Evolutionary conservation across 495 filamentous ascomycete genomes (phyloP).

Genomic region (Xylaria nigripes): DNA sequence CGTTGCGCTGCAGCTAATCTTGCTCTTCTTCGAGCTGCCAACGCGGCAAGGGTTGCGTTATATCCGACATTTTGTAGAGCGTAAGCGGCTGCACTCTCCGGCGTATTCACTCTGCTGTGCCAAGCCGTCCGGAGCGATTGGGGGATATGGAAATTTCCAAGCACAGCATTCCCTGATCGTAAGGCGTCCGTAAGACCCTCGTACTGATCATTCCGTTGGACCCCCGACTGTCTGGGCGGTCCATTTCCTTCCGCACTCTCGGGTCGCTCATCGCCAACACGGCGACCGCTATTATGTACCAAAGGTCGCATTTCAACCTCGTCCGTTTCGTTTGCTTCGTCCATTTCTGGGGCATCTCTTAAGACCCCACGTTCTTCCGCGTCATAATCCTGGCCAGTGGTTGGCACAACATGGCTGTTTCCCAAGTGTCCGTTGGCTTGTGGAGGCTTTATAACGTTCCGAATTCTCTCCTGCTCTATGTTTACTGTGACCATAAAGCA

Average conservation of each 20-base stretch:
- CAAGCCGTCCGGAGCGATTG: constrained; percentile 57
- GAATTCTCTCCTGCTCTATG: constrained; percentile 56
- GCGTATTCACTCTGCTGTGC: constrained; percentile 36
- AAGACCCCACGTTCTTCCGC: constrained; percentile 73
- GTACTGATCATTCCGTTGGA: constrained; percentile 24
- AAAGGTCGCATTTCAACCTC: constrained; percentile 47
- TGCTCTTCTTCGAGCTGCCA: constrained; percentile 37
- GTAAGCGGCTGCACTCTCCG: constrained; percentile 40
- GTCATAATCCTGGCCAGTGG: constrained; percentile 59
- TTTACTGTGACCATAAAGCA: constrained; percentile 66
- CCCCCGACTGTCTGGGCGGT: constrained; percentile 34
- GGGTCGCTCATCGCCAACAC: constrained; percentile 22
- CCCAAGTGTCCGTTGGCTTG: constrained; percentile 13
- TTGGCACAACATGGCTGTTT: constrained; percentile 13
- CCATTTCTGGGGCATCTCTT: constrained; percentile 35
- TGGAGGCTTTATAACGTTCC: constrained; percentile 31
- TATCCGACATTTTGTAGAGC: constrained; percentile 45
- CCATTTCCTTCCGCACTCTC: constrained; percentile 37
- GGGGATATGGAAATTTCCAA: constrained; percentile 62
- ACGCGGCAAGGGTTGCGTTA: constrained; percentile 37
- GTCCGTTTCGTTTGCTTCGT: constrained; percentile 30
- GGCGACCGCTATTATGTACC: constrained; percentile 15
- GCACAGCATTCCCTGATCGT: constrained; percentile 58
- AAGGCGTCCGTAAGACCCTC: constrained; percentile 50
- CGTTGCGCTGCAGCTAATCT: constrained; percentile 23